phyloP scores from a whole-genome alignment of 352 stramenopile genomes.

The Globisporangium cylindrosporum region DNA sequence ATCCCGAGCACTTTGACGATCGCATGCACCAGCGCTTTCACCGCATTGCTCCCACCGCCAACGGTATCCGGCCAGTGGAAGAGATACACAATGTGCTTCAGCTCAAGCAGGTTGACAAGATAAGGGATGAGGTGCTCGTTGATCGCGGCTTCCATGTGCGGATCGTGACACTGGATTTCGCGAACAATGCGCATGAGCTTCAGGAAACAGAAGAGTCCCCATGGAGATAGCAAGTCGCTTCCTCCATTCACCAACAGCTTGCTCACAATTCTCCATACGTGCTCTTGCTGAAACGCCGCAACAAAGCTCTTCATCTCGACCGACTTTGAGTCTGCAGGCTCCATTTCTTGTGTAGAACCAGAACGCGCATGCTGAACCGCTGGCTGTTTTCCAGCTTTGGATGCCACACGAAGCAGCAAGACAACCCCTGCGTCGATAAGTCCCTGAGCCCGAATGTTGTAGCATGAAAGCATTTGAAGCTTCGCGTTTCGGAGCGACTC shows the following conservation, averaged over 20 bases:
- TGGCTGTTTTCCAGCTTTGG: constrained; percentile 40
- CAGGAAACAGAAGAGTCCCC: constrained; percentile 82
- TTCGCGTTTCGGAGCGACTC: constrained; percentile 19
- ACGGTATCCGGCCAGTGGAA: constrained; percentile 74
- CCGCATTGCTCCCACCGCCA: constrained; percentile 74
- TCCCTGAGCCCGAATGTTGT: constrained; percentile 64
- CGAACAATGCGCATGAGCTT: constrained; percentile 74
- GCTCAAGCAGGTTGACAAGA: constrained; percentile 55
- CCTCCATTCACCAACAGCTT: constrained; percentile 48
- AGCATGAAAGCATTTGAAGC: constrained; percentile 58
- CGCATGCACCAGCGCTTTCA: constrained; percentile 78
- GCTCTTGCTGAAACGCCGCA: constrained; percentile 34
- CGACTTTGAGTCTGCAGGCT: background rate
- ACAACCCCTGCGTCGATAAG: constrained; percentile 64
- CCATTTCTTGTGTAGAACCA: background rate
- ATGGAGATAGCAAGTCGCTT: constrained; percentile 71
- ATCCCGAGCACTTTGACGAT: constrained; percentile 85
- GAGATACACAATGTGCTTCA: constrained; percentile 58
- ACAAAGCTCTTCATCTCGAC: constrained; percentile 41
- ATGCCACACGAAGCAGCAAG: constrained; percentile 56
- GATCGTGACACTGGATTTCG: constrained; percentile 54
- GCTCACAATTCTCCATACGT: constrained; percentile 51
- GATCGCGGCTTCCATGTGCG: constrained; percentile 40
- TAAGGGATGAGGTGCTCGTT: constrained; percentile 58
- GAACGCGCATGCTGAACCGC: background rate